phyloP scores from a whole-genome alignment of 768 basidiomycete genomes.

The Suillus subluteus region DNA sequence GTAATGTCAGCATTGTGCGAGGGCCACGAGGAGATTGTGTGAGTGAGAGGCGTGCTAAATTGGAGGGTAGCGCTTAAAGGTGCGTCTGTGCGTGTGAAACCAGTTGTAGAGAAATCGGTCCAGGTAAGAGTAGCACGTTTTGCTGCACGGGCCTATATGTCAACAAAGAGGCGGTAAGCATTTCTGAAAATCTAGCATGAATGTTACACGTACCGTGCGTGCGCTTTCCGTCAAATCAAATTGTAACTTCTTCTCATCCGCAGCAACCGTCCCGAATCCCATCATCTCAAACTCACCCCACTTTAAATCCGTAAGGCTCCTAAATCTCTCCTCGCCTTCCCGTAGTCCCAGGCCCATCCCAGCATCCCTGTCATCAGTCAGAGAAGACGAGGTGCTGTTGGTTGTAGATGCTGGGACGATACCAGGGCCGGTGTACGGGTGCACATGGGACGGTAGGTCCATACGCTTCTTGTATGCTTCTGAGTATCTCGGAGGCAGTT shows the following conservation, averaged over 20 bases:
- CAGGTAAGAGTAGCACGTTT: slow-evolving; percentile 88
- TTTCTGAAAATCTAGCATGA: slow-evolving; percentile 2
- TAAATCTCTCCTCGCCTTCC: slow-evolving; percentile 70
- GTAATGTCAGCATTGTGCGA: slow-evolving; percentile 70
- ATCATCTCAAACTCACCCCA: slow-evolving; percentile 91
- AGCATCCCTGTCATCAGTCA: slow-evolving; percentile 35
- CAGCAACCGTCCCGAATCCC: slow-evolving; percentile 68
- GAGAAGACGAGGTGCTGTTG: slow-evolving; percentile 43
- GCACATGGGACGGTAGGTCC: slow-evolving; percentile 62
- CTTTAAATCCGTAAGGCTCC: slow-evolving; percentile 80
- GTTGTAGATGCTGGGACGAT: slow-evolving; percentile 44
- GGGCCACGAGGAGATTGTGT: slow-evolving; percentile 75
- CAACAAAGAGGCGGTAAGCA: slow-evolving; percentile 15
- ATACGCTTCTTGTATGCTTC: slow-evolving; percentile 79
- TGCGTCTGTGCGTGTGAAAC: slow-evolving; percentile 80
- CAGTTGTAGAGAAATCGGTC: slow-evolving; percentile 85
- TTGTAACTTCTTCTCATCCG: slow-evolving; percentile 72
- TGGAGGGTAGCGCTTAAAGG: slow-evolving; percentile 82
- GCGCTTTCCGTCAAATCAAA: slow-evolving; percentile 94
- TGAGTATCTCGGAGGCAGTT: slow-evolving; percentile 68
- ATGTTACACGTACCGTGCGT: slow-evolving; percentile 50
- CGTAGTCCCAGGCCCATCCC: slow-evolving; percentile 39
- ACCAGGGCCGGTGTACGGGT: slow-evolving; percentile 46
- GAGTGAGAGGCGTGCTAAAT: slow-evolving; percentile 61
- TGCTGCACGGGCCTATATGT: slow-evolving; percentile 55